Evolutionary conservation across 129 eudicot genomes (phyloP), one percentile per base, ranked within the genome.

Genomic region (Centrapalus pauciflorus): DNA sequence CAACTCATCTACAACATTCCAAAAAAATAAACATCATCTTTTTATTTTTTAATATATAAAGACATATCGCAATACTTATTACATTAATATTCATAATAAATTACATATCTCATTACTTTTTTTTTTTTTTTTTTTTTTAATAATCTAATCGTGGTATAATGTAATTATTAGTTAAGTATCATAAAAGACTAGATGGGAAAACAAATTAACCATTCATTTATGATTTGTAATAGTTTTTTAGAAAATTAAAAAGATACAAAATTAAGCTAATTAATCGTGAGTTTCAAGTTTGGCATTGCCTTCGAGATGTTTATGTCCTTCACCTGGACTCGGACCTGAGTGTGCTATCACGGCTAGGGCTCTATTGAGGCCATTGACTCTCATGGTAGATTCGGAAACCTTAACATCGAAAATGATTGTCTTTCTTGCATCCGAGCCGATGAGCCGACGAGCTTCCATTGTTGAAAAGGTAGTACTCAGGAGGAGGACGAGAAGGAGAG

Each of bases 311-410:
- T 75, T 66, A 58, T 75, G 79, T 60, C 79, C 79, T 46, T 23
- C 51, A 66, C 79, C 79, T n/a, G 79, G 79, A 67, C 79, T 75
- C 6, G 74, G 79, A 56, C 79, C 74, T 13, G 74, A 75, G 30
- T n/a, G 74, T 32, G 55, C 62, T 46, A 57, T 46, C 55, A 25
- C 62, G 1, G 25, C 54, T 10, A 43, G 52, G 1, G 61, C 32
- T 74, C 41, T 32, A 43, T 11, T 25, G 48, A 7, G 55, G 40
- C 20, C 27, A 24, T 20, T 58, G 17, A 19, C 63, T 7, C 26
- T 33, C n/a, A n/a, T 20, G 49, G 45, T n/a, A 61, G 69, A 7
- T 23, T 20, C 16, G 9, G 61, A 64, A 27, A 25, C 59, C 45
- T 66, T 35, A 35, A 24, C 73, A 32, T 14, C 46, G 54, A 45